Base-by-base conservation (phyloP, 768 basidiomycete species). In the Podaxis sp. region DNA sequence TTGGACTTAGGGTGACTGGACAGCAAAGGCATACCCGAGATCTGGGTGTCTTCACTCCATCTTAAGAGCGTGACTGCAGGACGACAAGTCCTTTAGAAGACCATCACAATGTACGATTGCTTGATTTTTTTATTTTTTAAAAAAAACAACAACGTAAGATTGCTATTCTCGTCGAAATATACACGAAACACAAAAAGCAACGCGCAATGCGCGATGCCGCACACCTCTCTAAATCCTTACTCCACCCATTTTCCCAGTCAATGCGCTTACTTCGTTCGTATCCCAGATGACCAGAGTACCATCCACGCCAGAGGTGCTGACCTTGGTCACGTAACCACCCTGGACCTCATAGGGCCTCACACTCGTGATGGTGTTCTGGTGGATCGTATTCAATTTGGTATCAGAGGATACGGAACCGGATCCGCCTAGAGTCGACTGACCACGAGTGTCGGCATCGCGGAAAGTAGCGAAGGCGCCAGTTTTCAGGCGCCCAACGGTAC, bases 321-420 rank as follows among this genome's bases (percentile, higher is more conserved):
- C 89, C 68, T 83, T 84, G 50, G 74, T 78, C 4, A 98, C 88
- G 1, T 76, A 74, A 0, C 85, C 87, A 11, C 78, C 80, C 2
- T 68, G 64, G 1, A 75, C 77, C 63, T 88, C 88, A 68, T 91
- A 97, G 27, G 91, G 77, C 59, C 94, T 78, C 42, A 98, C 80
- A 65, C 81, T 88, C n/a, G 94, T 98, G 74, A 99, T 97, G 38
- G 95, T 97, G 77, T 99, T 99, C 81, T 98, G 97, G 71, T 98
- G 97, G 53, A 97, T 82, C 13, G 97, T 98, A 68, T 83, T 76
- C 55, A 96, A 75, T 70, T 95, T 92, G 2, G 90, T 91, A 68
- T 90, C 87, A 4, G 73, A 70, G 21, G 65, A 65, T n/a, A 66
- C 54, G 7, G 70, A 64, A 6, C 65, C 69, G 21, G 68, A 60